These are phyloP conservation scores for Eutypella sp. DNA, from an alignment of 2,329 filamentous ascomycete genomes.

Conservation along the genomic window DNA sequence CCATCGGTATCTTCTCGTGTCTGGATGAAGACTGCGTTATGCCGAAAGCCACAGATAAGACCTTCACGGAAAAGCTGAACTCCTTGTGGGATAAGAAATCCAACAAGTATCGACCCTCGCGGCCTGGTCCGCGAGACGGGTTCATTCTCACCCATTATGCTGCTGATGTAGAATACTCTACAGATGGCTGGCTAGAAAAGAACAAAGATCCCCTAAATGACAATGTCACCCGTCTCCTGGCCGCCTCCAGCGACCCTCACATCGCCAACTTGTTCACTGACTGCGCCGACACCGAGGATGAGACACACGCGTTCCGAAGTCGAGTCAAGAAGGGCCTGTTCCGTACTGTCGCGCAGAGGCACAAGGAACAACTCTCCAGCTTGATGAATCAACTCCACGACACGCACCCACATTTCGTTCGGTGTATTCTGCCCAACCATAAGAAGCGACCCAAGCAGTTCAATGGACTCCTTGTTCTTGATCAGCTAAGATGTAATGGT, in stretches of 20 bases:
- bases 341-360: slow-evolving; percentile 90
- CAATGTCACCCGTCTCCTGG: slow-evolving; percentile 86
- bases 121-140: slow-evolving; percentile 68
- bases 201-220: slow-evolving; percentile 99
- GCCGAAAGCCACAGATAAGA: slow-evolving; percentile 96
- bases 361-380: slow-evolving; percentile 97
- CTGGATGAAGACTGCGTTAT: slow-evolving; percentile 97
- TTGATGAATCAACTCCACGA: slow-evolving; percentile 92
- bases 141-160: slow-evolving; percentile 97
- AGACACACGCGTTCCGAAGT: slow-evolving; percentile 60
- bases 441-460: slow-evolving; percentile 95
- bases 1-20: slow-evolving; percentile 98
- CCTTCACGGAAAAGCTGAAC: slow-evolving; percentile 97
- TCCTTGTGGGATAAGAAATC: slow-evolving; percentile 95
- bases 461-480: slow-evolving; percentile 84
- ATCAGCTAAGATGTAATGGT: slow-evolving; percentile 97
- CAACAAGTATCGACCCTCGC: slow-evolving; percentile 82
- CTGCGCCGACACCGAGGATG: slow-evolving; percentile 78
- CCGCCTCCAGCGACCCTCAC: slow-evolving; percentile 76
- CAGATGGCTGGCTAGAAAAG: slow-evolving; percentile 93
- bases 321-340: slow-evolving; percentile 96
- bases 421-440: slow-evolving; percentile 96
- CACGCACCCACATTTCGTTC: slow-evolving; percentile 96
- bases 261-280: slow-evolving; percentile 82
- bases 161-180: slow-evolving; percentile 95